Conservation (phyloP, 441 rosid species). For the Populus hybrid region DNA sequence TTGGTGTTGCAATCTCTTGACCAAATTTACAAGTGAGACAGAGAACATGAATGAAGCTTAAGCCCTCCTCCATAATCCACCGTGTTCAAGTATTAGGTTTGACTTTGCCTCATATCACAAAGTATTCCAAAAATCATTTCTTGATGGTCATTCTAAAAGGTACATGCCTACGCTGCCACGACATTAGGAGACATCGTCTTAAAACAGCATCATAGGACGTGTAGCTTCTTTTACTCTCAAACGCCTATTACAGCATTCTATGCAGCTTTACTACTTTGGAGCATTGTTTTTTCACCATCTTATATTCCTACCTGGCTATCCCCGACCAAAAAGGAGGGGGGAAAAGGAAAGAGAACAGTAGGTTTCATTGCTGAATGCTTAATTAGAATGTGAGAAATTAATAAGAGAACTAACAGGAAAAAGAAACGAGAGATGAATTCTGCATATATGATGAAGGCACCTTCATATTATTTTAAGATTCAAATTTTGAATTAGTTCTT, state of each 20-base stretch:
- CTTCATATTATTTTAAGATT: neutral
- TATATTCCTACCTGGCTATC: neutral
- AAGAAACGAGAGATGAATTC: neutral
- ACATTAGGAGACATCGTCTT: neutral
- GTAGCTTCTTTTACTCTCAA: neutral
- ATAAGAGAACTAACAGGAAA: too few species aligned
- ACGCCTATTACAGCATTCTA: neutral
- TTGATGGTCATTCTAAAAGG: neutral
- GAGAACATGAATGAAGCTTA: too few species aligned
- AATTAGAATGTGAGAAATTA: too few species aligned
- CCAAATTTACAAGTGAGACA: too few species aligned
- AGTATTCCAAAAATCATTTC: slow-evolving; percentile 10
- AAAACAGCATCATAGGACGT: neutral
- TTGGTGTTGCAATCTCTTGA: too few species aligned
- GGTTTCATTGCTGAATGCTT: too few species aligned
- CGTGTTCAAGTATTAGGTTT: neutral
- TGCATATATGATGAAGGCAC: neutral
- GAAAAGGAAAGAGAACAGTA: neutral
- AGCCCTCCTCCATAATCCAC: neutral
- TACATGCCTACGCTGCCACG: slow-evolving; percentile 2
- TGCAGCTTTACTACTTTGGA: neutral
- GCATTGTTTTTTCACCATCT: neutral
- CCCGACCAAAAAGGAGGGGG: neutral
- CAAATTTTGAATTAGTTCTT: neutral
- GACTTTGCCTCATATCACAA: slow-evolving; percentile 2